Base-by-base conservation (phyloP, 148 eudicot genomes). In the Suaeda aralocaspica region DNA sequence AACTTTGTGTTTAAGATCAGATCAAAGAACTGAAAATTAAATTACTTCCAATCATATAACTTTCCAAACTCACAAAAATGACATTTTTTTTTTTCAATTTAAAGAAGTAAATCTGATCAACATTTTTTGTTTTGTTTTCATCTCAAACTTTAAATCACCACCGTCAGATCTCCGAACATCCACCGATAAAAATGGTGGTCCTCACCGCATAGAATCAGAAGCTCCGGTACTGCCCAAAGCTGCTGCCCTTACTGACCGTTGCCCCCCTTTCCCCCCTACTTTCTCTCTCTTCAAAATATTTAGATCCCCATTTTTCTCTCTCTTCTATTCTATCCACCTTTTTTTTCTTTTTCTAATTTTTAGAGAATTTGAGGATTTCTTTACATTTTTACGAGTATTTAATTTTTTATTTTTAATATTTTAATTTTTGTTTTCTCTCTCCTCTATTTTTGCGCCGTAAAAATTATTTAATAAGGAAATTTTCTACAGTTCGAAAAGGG, bases 291-390 rank as follows among this genome's bases (percentile, higher is more conserved):
- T 14, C 5, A 2, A 14, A 15, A 12, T 8, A 7, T 6, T 60
- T 3, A 71, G 74, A 71, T 62, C 56, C 45, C 55, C 73, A 14
- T 21, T 45, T 58, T 57, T 44, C 46, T 45, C 69, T 30, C 68
- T 58, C 52, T 30, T 50, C 29, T 66, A 53, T 25, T 25, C 48
- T 53, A 31, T 39, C 44, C 59, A 39, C 33, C 42, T 61, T 30
- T 14, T 26, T 34, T 10, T 22, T 45, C 9, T 3, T 50, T 21
- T 51, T 13, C 42, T 68, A 71, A 71, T 42, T 14, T 50, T 31
- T 71, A 7, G 65, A 58, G 65, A n/a, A 58, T 58, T 42, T 22
- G 26, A 45, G 74, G 46, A n/a, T 31, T 29, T 46, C 9, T 16
- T 19, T 48, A 30, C 26, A 46, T 71, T 59, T 45, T 45, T 14